A percentile compares a stretch with the other conserved stretches of the same genome.
Conservation (phyloP, 2,329 filamentous ascomycete genomes). For the Aspergillus ruber region DNA sequence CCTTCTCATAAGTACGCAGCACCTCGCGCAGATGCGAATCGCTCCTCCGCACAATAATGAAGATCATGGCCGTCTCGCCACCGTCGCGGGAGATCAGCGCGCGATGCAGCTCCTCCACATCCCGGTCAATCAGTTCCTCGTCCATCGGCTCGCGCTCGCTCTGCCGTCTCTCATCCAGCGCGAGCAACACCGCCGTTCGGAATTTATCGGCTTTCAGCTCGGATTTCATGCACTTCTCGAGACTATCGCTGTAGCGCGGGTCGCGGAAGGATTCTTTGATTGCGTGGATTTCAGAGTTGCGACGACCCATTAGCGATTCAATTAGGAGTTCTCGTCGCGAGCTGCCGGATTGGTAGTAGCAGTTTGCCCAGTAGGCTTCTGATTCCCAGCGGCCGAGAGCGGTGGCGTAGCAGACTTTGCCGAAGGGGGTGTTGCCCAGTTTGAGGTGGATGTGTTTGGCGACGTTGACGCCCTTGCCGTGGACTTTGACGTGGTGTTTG, state of each 20-base stretch:
- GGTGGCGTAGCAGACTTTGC: conserved; percentile 86
- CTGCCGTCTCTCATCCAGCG: conserved; percentile 75
- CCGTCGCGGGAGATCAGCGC: conserved; percentile 66
- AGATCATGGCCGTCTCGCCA: conserved; percentile 81
- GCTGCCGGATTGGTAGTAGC: conserved; percentile 88
- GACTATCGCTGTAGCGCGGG: conserved; percentile 79
- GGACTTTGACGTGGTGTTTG: conserved; percentile 73
- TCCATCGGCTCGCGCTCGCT: conserved; percentile 68
- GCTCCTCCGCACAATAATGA: conserved; percentile 72
- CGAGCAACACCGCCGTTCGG: conserved; percentile 76
- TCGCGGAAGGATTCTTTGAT: conserved; percentile 89
- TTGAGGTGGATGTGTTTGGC: conserved; percentile 46
- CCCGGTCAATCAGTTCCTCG: conserved; percentile 56
- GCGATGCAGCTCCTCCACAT: conserved; percentile 65
- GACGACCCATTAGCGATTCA: conserved; percentile 83
- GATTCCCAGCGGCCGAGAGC: conserved; percentile 86
- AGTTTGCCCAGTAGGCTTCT: conserved; percentile 97
- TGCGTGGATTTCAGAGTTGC: conserved; percentile 74
- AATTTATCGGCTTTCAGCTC: conserved; percentile 97
- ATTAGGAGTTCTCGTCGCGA: conserved; percentile 83
- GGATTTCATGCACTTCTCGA: conserved; percentile 79
- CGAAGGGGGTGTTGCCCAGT: conserved; percentile 53
- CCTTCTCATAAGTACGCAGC: conserved; percentile 66
- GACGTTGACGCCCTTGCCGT: conserved; percentile 44
- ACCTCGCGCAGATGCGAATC: conserved; percentile 78